These are phyloP conservation scores for Luffa aegyptiaca DNA, from an alignment of 306 rosid genomes.

Conservation along the genomic window DNA sequence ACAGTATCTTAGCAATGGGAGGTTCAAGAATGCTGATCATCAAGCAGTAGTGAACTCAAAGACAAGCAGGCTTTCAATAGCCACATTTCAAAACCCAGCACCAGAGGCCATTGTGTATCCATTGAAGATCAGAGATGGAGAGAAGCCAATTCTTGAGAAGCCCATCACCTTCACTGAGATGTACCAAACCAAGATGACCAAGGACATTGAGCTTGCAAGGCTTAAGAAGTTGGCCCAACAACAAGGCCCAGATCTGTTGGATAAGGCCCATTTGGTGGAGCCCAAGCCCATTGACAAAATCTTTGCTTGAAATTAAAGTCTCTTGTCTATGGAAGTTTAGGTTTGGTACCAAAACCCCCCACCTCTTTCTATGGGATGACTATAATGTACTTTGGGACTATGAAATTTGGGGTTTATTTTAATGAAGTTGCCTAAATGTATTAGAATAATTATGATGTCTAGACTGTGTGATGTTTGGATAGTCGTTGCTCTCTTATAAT, in stretches of 20 bases:
- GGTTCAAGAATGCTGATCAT: constrained; percentile 90
- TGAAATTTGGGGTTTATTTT: background rate
- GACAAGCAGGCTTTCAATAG: constrained; percentile 65
- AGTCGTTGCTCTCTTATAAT: no score
- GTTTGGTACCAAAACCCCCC: no score
- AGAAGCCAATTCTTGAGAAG: constrained; percentile 31
- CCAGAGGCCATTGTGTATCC: constrained; percentile 52
- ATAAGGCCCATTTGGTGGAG: background rate
- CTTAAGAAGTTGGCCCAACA: constrained; percentile 42
- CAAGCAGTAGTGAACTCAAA: constrained; percentile 91
- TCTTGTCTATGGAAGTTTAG: no score
- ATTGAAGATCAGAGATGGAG: constrained; percentile 41
- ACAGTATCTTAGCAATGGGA: constrained; percentile 77
- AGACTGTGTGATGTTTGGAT: no score
- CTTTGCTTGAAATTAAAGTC: constrained; percentile 17
- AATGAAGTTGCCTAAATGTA: no score
- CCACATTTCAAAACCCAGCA: constrained; percentile 71
- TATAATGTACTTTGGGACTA: background rate
- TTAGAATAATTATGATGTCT: no score
- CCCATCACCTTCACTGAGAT: constrained; percentile 57
- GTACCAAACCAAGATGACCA: constrained; percentile 55
- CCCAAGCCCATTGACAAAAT: constrained; percentile 24
- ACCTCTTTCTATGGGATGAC: no score
- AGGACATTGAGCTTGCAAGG: constrained; percentile 39
- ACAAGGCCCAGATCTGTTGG: background rate